Evolutionary conservation across 2,329 filamentous ascomycete genomes (phyloP), one percentile per base, ranked within the genome.

Genomic region (Fusarium redolens): DNA sequence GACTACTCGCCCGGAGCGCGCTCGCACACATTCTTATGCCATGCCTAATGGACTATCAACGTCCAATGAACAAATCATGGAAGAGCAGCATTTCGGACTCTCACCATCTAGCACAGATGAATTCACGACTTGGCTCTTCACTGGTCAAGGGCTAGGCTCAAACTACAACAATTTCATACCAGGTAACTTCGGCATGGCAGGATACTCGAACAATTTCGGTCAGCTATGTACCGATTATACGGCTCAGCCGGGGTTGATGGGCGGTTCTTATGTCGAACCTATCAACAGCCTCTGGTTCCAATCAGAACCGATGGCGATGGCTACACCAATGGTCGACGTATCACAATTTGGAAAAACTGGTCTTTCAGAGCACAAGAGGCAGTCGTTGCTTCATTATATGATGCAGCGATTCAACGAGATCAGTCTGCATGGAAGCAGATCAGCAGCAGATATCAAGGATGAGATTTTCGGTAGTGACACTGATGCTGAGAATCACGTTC

Each of bases 261-360:
- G 75, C 1, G 48, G 67, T n/a, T 71, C 76, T 2, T 78, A 77
- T 12, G 73, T 75, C 41, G 76, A 78, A 18, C 76, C 76, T 6
- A 72, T 78, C 60, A 78, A 78, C 31, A 77, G 76, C 12, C 72
- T 78, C 8, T 78, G 76, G 76, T 78, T 78, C 20, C 76, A 78
- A 15, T 78, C 76, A 22, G 76, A 78, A 33, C 68, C 75, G 3
- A 71, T 77, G 38, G 35, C 73, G 5, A 71, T 78, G 67, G 60
- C 73, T 8, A 78, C 73, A 9, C 67, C 75, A 10, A 55, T 77
- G 17, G 75, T 69, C 22, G 76, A 78, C 41, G 35, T 73, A 40
- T 72, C 75, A 7, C 73, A 78, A 30, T 47, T 76, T 45, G 75
- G 75, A 18, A 77, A 77, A 58, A 74, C 69, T 7, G 74, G 75